Evolutionary conservation across 2,329 filamentous ascomycete species (phyloP).

Genomic region (Alternaria arbusti): DNA sequence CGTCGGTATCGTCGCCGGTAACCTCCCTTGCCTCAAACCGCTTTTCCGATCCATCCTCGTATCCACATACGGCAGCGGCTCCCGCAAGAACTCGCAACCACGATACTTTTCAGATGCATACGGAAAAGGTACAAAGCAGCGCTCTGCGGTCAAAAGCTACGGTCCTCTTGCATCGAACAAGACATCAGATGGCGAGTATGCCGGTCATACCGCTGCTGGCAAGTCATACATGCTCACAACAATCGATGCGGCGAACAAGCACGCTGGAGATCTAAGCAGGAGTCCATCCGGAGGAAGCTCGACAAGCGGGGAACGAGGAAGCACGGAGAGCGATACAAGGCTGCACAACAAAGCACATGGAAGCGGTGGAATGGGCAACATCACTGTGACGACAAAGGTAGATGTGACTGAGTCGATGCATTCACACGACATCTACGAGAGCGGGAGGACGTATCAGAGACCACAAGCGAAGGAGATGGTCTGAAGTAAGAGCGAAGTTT

Average conservation of each 20-base stretch:
- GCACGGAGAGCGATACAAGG: constrained; percentile 6
- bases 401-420: constrained; percentile 14
- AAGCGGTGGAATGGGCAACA: constrained; percentile 1
- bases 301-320: not conserved
- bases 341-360: not conserved
- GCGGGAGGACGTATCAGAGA: not conserved
- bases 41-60: constrained; percentile 49
- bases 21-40: constrained; percentile 53
- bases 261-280: not conserved
- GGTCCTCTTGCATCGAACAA: constrained; percentile 7
- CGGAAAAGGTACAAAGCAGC: constrained; percentile 21
- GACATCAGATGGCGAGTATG: not conserved
- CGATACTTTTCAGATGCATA: constrained; percentile 24
- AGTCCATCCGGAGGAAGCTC: constrained; percentile 12
- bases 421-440: not conserved
- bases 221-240: constrained; percentile 19
- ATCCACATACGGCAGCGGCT: constrained; percentile 35
- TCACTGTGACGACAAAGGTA: constrained; percentile 19
- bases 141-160: constrained; percentile 14
- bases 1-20: constrained; percentile 54
- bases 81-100: constrained; percentile 14
- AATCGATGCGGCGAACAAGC: constrained; percentile 5
- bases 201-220: not conserved
- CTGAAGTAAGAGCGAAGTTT: not conserved
- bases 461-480: constrained; percentile 6